Percentiles rank a stretch among this genome's conserved stretches.
Evolutionary conservation across 2,329 filamentous ascomycete genomes (phyloP).

Genomic region (Fusarium sarcochroum): DNA sequence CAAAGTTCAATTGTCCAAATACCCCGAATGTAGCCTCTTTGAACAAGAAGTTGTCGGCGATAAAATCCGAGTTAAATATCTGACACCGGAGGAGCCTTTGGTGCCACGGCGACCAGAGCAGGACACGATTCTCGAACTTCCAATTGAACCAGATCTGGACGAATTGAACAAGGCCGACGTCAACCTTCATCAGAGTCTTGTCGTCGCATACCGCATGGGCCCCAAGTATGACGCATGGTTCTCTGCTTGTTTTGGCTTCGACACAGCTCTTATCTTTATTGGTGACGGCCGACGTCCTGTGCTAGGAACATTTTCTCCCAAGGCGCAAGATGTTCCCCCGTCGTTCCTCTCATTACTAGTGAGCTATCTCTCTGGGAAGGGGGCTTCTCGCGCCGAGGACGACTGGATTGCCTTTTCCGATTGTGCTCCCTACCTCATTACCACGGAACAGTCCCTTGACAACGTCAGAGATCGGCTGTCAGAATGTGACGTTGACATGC

Average conservation of each 20-base stretch:
- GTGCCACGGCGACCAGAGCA: slow-evolving; percentile 56
- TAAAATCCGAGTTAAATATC: slow-evolving; percentile 61
- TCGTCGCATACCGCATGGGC: slow-evolving; percentile 75
- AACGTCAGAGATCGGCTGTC: slow-evolving; percentile 73
- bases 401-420: slow-evolving; percentile 79
- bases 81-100: slow-evolving; percentile 56
- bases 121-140: slow-evolving; percentile 64
- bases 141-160: slow-evolving; percentile 66
- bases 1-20: slow-evolving; percentile 72
- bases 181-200: slow-evolving; percentile 71
- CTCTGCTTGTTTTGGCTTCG: slow-evolving; percentile 73
- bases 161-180: slow-evolving; percentile 65
- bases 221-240: slow-evolving; percentile 75
- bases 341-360: slow-evolving; percentile 56
- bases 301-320: slow-evolving; percentile 68
- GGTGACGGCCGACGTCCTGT: slow-evolving; percentile 72
- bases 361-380: slow-evolving; percentile 49
- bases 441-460: slow-evolving; percentile 77
- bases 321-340: slow-evolving; percentile 43
- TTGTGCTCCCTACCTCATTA: slow-evolving; percentile 80
- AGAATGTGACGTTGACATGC: slow-evolving; percentile 69
- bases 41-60: slow-evolving; percentile 65
- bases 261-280: slow-evolving; percentile 74
- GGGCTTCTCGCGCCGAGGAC: slow-evolving; percentile 43
- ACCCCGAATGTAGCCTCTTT: slow-evolving; percentile 75